Evolutionary conservation across 495 filamentous ascomycete species (phyloP), one percentile per base, ranked within the genome.

Genomic region (Aspergillus ostianus): DNA sequence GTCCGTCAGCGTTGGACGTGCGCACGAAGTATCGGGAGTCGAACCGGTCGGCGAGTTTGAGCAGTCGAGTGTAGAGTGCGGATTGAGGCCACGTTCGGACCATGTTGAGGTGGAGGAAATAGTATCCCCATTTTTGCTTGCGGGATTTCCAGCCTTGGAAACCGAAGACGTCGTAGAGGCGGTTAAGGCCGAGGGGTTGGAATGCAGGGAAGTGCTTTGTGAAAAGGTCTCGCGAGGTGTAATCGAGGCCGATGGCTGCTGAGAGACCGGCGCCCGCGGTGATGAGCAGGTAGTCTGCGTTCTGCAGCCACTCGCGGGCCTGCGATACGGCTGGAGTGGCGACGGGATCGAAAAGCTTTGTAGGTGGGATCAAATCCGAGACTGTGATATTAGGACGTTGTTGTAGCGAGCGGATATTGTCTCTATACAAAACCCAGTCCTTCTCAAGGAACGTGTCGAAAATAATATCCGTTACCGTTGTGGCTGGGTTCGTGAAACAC

Each of bases 51-150:
- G 53, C 27, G 2, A 65, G 52, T 13, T 21, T 46, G 23, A 23
- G 58, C 4, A 70, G 47, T 0, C 49, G 19, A 2, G 23, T 47
- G 29, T 70, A 70, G 0, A 66, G 18, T 2, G 55, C 12, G 7
- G 64, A 65, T 5, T n/a, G n/a, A 1, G 64, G 64, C 67, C 67
- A 67, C 4, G 19, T 56, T 8, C 62, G 59, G 1, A 68, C 68
- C 58, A 67, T 61, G 46, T 66, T 52, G 0, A 70, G 47, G 23
- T 70, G 68, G 12, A 55, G 30, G 50, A 70, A 65, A 23, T 59
- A 70, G 58, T 66, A 70, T 4, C 68, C 68, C 68, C 68, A 70
- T 66, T 68, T 68, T 21, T 66, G 63, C 10, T 8, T 15, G 8
- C 49, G 57, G 18, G 57, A 61, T 29, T 58, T 51, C 68, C 68